phyloP scores from a whole-genome alignment of 2,329 filamentous ascomycete genomes.

The Cercospora sesami region DNA sequence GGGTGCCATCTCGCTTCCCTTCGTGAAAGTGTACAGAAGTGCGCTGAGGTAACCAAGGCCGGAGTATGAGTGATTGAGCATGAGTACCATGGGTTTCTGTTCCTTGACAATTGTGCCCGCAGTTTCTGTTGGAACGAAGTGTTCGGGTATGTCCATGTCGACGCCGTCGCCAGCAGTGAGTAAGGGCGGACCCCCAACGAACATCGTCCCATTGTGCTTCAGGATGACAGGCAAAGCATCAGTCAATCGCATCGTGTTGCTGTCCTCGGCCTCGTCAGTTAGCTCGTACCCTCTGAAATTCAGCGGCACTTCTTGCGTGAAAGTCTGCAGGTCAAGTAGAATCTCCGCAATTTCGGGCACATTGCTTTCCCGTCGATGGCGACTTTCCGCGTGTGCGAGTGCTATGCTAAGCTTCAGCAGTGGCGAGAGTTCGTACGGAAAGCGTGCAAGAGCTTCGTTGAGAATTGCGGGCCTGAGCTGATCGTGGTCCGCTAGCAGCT shows the following conservation, averaged over 20 bases:
- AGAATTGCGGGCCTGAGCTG: constrained; percentile 61
- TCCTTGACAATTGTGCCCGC: constrained; percentile 74
- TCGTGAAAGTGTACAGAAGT: constrained; percentile 67
- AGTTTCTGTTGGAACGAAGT: constrained; percentile 55
- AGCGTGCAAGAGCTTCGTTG: constrained; percentile 69
- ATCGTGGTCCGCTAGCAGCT: constrained; percentile 57
- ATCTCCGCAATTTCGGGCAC: constrained; percentile 36
- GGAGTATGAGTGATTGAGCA: constrained; percentile 75
- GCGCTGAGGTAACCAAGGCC: constrained; percentile 76
- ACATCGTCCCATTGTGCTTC: constrained; percentile 12
- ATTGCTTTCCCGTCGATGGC: constrained; percentile 8
- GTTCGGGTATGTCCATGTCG: constrained; percentile 8
- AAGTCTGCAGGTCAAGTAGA: constrained; percentile 67
- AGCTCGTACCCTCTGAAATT: constrained; percentile 74
- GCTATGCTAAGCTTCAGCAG: constrained; percentile 55
- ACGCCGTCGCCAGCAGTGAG: constrained; percentile 10
- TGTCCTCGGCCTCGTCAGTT: constrained; percentile 81
- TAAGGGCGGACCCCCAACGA: not conserved
- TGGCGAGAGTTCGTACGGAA: constrained; percentile 80
- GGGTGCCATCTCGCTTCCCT: constrained; percentile 44
- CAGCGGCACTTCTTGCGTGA: constrained; percentile 75
- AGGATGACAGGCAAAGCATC: constrained; percentile 65
- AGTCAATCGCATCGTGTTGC: constrained; percentile 71
- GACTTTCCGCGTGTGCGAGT: constrained; percentile 23
- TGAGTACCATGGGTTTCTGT: constrained; percentile 70